phyloP scores from a whole-genome alignment of 345 rosid species.

The Moringa oleifera region DNA sequence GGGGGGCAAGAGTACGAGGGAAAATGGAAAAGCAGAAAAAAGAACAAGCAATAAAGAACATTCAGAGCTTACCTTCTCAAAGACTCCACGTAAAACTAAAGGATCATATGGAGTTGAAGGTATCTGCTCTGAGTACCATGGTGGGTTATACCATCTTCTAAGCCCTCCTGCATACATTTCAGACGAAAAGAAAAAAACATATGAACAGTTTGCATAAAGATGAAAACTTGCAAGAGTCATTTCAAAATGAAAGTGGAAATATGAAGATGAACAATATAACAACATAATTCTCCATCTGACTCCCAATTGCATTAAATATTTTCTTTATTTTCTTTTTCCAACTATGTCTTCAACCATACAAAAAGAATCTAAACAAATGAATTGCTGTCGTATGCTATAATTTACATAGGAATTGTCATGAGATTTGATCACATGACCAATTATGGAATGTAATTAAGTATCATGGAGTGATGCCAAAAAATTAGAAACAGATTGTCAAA shows the following conservation, averaged over 20 bases:
- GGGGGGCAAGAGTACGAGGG: not conserved
- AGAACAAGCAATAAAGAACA: constrained; percentile 8
- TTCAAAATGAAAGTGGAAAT: not conserved
- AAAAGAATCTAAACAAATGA: no score
- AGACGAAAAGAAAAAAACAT: constrained; percentile 10
- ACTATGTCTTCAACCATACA: no score
- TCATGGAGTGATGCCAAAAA: no score
- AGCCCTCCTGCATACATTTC: constrained; percentile 42
- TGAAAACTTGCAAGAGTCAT: not conserved
- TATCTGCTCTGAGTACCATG: constrained; percentile 59
- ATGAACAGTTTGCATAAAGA: not conserved
- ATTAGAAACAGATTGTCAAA: not conserved
- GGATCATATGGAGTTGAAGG: constrained; percentile 72
- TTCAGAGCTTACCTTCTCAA: constrained; percentile 54
- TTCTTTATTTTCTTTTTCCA: no score
- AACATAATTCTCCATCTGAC: not conserved
- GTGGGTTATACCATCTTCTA: constrained; percentile 79
- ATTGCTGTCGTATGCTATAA: no score
- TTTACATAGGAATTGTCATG: no score
- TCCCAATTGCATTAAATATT: not conserved
- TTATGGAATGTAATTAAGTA: no score
- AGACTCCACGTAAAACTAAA: constrained; percentile 39
- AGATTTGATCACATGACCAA: no score
- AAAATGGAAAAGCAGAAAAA: constrained; percentile 4
- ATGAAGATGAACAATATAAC: not conserved